Base-by-base conservation (phyloP, 352 stramenopile species). In the Pythium insidiosum region DNA sequence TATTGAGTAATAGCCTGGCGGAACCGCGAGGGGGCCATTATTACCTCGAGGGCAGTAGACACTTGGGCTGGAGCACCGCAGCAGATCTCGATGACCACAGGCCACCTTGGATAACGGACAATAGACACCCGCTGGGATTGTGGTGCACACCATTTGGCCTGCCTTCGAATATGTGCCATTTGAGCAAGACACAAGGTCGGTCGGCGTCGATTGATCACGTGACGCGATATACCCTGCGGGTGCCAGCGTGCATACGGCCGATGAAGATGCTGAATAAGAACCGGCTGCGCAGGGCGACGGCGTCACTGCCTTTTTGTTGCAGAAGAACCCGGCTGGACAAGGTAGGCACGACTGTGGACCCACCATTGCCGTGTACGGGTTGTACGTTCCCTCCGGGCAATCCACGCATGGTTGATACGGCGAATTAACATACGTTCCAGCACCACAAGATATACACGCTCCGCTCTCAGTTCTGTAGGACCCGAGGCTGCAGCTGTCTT, bases 81-180 rank as follows among this genome's bases (percentile, higher is more conserved):
- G 30, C n/a, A 84, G 47, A 13, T 60, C 50, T 3, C 38, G 56
- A 41, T 72, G 70, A 1, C 61, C 55, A 39, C 71, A 84, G 10
- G 55, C 34, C 43, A 36, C 22, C 9, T 37, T 25, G 13, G 34
- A 54, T 12, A 49, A 47, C 0, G 48, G 20, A n/a, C 68, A 84
- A 19, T 68, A 77, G 29, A 70, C 67, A 9, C 71, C 71, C 19
- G 54, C 61, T 9, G 71, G 68, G 6, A 81, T 38, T 1, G 37
- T 13, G 35, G 52, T 72, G 30, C 71, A 84, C 7, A 25, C 58
- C 29, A 50, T 65, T 34, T 78, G 68, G 0, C 71, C 71, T 24
- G 63, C 40, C 22, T 79, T 77, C 1, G 71, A 78, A 31, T 73
- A 79, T 7, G 66, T 68, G 7, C 71, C 71, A 50, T 79, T 79